Base-by-base conservation (phyloP, 768 basidiomycete species). In the Coprinellus aureogranulatus region DNA sequence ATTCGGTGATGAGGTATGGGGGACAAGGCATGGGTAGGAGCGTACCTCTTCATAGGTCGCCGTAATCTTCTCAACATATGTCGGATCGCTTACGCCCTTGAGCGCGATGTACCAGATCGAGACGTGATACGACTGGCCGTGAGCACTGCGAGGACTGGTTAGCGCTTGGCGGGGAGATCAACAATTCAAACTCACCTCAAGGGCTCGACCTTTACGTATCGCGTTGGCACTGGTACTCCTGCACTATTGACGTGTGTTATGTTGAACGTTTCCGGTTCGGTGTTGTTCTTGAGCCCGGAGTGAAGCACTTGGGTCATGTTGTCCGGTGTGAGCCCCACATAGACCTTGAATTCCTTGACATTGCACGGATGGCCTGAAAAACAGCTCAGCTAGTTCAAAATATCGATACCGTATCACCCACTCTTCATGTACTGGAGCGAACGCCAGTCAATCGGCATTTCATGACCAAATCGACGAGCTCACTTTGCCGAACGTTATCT, bases 401-500 rank as follows among this genome's bases (percentile, higher is more conserved):
- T 48, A 27, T 14, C 44, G 37, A 37, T 28, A 58, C 20, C 47
- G 41, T 37, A 40, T 28, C 3, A 27, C 71, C 62, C 68, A 81
- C 81, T 66, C 67, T 78, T 80, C 42, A 64, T 66, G 62, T 71
- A 80, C 82, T 82, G 53, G 28, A 54, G 44, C 39, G 56, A 42
- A 31, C 25, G 45, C 31, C 69, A 55, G 65, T 50, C 53, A 39
- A 59, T 8, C 12, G 28, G 11, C n/a, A 12, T 6, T 34, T 54
- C 30, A 40, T 44, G 26, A 59, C 31, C 34, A 53, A 49, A 23
- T 53, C 34, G 31, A 54, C 40, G 12, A 42, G 52, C 72, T 65
- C 61, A 90, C 90, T 81, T 92, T 92, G 64, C 91, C 90, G 70
- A 92, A 92, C 11, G 85, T 90, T 62, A 92, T 83, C 54, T 74